Evolutionary conservation across 2,329 filamentous ascomycete genomes (phyloP), one percentile per base, ranked within the genome.

Genomic region (Colletotrichum sp.): DNA sequence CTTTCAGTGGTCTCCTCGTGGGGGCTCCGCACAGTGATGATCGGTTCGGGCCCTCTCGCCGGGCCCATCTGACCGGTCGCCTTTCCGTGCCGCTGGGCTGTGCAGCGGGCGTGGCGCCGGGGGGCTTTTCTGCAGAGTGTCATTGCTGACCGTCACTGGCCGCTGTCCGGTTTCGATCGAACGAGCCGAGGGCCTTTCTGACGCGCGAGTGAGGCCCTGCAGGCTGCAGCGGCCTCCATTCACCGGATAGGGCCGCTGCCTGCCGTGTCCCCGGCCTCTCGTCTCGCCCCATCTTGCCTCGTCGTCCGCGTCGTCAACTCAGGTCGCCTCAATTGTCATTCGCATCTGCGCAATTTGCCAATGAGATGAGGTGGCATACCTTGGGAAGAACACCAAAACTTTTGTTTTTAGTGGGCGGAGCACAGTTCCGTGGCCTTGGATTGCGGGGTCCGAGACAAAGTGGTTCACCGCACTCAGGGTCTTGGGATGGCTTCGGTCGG

Each of bases 81-180:
- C 49, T 34, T 24, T 59, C 49, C 67, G 66, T 70, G 66, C 71
- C 57, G 67, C 71, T 70, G 71, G 66, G 66, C 71, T 36, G 67
- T 74, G 59, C 71, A 26, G 44, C 21, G 44, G 44, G 12, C 32
- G 13, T 32, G 62, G 44, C 44, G 44, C n/a, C 44, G 30, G 13
- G 15, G n/a, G 18, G 12, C 16, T 21, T 9, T 10, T n/a, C n/a
- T 30, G 10, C 28, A 62, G 10, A 26, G 30, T 26, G 24, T 65
- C 63, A 68, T 39, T 44, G 60, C 59, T 62, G 44, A 65, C 44
- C 32, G 16, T 16, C 39, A 65, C 44, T 36, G 21, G 21, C 59
- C 39, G 39, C 64, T 52, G 55, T 62, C 30, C 8, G n/a, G 18
- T 69, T 59, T 30, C 49, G 32, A 67, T 67, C 26, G 26, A 44